A percentile compares a stretch with the other conserved stretches of the same genome.
phyloP scores from a whole-genome alignment of 2,329 filamentous ascomycete species.

The Sclerotinia trifoliorum region DNA sequence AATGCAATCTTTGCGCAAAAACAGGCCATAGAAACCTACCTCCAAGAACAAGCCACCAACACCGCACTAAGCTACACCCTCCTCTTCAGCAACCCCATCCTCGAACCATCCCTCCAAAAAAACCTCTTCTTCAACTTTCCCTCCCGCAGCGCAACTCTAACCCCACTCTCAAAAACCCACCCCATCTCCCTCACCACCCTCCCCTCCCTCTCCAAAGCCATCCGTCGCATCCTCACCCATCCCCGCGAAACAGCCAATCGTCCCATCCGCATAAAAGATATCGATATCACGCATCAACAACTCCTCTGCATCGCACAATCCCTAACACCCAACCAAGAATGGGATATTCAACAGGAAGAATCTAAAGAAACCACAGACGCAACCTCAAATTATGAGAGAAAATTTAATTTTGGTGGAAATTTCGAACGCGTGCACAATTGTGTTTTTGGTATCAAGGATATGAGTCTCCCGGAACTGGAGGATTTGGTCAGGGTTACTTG shows the following conservation, averaged over 20 bases:
- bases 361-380: not conserved
- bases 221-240: conserved; percentile 50
- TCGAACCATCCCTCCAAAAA: conserved; percentile 42
- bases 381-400: conserved; percentile 23
- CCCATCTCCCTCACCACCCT: conserved; percentile 5
- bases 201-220: conserved; percentile 40
- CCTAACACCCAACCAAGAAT: conserved; percentile 30
- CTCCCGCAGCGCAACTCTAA: not conserved
- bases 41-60: conserved; percentile 27
- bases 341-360: conserved; percentile 24
- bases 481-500: conserved; percentile 13
- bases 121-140: conserved; percentile 50
- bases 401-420: conserved; percentile 36
- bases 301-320: conserved; percentile 26
- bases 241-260: conserved; percentile 54
- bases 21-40: conserved; percentile 17
- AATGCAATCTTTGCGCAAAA: not conserved
- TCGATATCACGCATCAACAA: conserved; percentile 41
- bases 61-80: conserved; percentile 40
- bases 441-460: conserved; percentile 69
- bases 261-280: conserved; percentile 47
- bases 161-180: not conserved
- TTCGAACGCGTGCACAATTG: conserved; percentile 50
- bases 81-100: conserved; percentile 7
- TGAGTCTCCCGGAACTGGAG: conserved; percentile 46